Evolutionary conservation across 1,284 basidiomycete genomes (phyloP), one percentile per base, ranked within the genome.

Genomic region (Apiotrichum brassicae): DNA sequence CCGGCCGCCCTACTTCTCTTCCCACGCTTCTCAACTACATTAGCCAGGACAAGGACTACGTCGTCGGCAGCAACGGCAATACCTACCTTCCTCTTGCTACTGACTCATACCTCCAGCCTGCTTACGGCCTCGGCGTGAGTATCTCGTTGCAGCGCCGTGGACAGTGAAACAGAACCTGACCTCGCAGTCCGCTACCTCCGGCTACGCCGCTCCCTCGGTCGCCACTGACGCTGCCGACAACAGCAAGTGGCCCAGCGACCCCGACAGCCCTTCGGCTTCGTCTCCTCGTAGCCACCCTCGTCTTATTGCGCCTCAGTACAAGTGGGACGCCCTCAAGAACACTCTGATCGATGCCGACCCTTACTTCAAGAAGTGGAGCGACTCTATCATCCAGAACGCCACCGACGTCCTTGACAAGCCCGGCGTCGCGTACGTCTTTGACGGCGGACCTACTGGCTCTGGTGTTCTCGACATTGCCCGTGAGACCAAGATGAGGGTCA

Each of bases 401-500:
- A 82, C 88, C 0, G 71, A 72, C 9, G 92, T 84, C 63, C 82
- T 81, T 62, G 63, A 70, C 48, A 66, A 77, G 32, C 77, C 78
- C 20, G 82, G 86, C 34, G 84, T 86, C 25, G 64, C 68, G n/a
- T 95, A 95, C 68, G 72, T 76, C 54, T 70, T 82, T 65, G 93
- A 97, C 66, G 85, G 87, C 39, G 79, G 78, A 57, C 65, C 74
- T 24, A 51, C 52, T 18, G 77, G 78, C 30, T 94, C 87, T 54
- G 95, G 95, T 73, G 91, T 97, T 32, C 80, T 99, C 47, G 95
- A 99, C 69, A 83, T 85, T 59, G 84, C 91, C 24, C 85, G 95
- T 61, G 81, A 87, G 69, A 79, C 95, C 64, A 97, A 98, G 75
- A 78, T 84, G 75, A 81, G 88, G 53, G 77, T 97, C 72, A 97